Evolutionary conservation across 352 stramenopile species (phyloP).

Genomic region (Phytophthora podocarpi): DNA sequence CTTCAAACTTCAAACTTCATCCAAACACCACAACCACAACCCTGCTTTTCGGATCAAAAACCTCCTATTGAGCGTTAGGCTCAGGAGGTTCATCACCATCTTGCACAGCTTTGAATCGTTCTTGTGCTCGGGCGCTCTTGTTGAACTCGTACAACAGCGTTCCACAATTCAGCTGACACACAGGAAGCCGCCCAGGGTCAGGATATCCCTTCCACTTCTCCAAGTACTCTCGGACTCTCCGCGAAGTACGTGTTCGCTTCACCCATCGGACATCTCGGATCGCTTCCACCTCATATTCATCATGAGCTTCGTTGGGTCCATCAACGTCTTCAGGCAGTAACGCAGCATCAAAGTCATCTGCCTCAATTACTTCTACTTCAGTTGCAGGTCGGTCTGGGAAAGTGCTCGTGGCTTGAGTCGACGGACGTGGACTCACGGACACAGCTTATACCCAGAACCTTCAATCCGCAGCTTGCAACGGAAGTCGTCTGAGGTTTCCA

Average conservation of each 20-base stretch:
- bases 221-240: not conserved
- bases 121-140: not conserved
- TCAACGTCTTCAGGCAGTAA: not conserved
- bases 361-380: not conserved
- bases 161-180: not conserved
- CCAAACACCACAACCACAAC: too few relatives aligned
- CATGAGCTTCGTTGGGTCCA: not conserved
- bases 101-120: not conserved
- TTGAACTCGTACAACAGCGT: not conserved
- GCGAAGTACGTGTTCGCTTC: not conserved
- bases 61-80: not conserved
- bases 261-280: not conserved
- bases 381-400: not conserved
- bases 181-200: not conserved
- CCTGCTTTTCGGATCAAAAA: not conserved
- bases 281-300: not conserved
- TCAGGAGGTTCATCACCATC: not conserved
- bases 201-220: not conserved
- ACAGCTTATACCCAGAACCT: not conserved
- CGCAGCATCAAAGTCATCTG: not conserved
- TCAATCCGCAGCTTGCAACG: not conserved
- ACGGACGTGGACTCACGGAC: not conserved
- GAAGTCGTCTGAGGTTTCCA: not conserved
- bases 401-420: not conserved
- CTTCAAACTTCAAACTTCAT: too few relatives aligned